Percentiles rank a stretch among this genome's conserved stretches.
phyloP scores from a whole-genome alignment of 768 basidiomycete species.

The Russula sp. region DNA sequence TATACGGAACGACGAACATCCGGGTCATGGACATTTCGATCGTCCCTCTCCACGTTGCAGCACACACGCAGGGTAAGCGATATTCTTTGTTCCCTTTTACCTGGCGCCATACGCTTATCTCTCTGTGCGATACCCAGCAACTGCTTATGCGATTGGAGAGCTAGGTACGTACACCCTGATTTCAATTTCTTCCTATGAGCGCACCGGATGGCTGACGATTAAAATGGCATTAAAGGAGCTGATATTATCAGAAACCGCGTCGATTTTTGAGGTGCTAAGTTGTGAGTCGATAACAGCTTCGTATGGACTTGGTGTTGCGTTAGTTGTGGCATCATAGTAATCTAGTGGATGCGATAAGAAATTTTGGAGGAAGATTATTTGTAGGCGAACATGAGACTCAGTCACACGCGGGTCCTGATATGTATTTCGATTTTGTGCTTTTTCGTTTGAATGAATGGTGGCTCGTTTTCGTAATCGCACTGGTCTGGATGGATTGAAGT shows the following conservation, averaged over 20 bases:
- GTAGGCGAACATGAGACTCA: no score
- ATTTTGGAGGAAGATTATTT: no score
- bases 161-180: neutral
- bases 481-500: no score
- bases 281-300: neutral
- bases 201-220: no score
- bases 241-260: slow-evolving; percentile 24
- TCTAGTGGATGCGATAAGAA: no score
- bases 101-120: neutral
- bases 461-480: no score
- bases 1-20: slow-evolving; percentile 37
- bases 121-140: slow-evolving; percentile 10
- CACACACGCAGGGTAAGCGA: slow-evolving; percentile 30
- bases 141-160: slow-evolving; percentile 27
- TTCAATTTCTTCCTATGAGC: no score
- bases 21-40: slow-evolving; percentile 37
- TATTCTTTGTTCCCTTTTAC: neutral
- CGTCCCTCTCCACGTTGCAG: slow-evolving; percentile 34
- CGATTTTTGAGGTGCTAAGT: slow-evolving; percentile 11
- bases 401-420: no score
- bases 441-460: no score
- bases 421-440: no score
- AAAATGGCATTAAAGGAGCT: slow-evolving; percentile 2
- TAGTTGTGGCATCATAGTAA: neutral
- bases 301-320: neutral